Percentiles rank a stretch among this genome's conserved stretches.
Conservation (phyloP, 208 protist species). For the Crithidia bombi region DNA sequence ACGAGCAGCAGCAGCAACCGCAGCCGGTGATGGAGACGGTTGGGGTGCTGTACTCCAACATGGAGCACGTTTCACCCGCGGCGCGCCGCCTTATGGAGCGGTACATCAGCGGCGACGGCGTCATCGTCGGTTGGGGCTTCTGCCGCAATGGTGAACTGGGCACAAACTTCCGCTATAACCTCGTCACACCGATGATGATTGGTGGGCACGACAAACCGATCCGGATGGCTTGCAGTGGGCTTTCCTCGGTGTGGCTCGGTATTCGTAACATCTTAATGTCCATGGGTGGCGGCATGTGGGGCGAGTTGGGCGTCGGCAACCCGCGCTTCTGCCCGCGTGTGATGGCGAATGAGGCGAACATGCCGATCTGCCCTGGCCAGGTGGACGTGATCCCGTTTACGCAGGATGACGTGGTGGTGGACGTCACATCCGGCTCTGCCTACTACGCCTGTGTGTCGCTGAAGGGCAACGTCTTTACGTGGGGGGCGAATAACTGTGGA, state of each 20-base stretch:
- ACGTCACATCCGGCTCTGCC: constrained; percentile 60
- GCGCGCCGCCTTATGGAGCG: constrained; percentile 43
- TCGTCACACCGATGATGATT: constrained; percentile 80
- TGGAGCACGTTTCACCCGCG: constrained; percentile 26
- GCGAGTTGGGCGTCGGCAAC: constrained; percentile 76
- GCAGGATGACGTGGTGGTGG: constrained; percentile 53
- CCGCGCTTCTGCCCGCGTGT: constrained; percentile 62
- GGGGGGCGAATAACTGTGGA: constrained; percentile 79
- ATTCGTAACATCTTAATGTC: constrained; percentile 62
- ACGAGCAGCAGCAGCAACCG: constrained; percentile 6
- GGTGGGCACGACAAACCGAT: constrained; percentile 74
- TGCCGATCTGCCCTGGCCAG: constrained; percentile 69
- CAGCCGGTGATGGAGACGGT: constrained; percentile 23
- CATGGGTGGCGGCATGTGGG: constrained; percentile 82
- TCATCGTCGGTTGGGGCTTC: constrained; percentile 79
- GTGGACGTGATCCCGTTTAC: constrained; percentile 49
- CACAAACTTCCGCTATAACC: constrained; percentile 58
- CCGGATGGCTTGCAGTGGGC: constrained; percentile 65
- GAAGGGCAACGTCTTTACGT: constrained; percentile 63
- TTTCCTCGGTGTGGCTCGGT: constrained; percentile 74
- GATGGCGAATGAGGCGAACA: constrained; percentile 63
- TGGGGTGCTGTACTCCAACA: constrained; percentile 41
- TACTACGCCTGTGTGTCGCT: constrained; percentile 63
- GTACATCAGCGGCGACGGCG: constrained; percentile 70
- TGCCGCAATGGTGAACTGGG: constrained; percentile 77